Conservation (phyloP, 1,284 basidiomycete species). For the Rhizoctonia solani region DNA sequence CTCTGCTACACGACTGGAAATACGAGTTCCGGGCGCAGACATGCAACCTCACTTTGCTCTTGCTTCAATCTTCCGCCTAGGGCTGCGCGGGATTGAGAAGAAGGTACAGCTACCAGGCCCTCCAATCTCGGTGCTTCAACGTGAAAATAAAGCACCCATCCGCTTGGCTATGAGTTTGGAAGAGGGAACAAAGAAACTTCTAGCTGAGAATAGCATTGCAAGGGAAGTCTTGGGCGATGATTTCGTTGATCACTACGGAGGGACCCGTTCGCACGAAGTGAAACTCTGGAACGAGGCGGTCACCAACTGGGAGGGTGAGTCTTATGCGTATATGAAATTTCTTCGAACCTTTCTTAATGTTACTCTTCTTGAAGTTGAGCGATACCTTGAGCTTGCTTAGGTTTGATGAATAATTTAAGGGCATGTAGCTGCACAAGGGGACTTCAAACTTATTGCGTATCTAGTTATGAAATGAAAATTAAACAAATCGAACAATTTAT, state of each 20-base stretch:
- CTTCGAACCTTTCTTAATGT: background rate
- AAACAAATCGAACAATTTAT: background rate
- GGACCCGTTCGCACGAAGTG: constrained; percentile 89
- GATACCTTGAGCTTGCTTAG: constrained; percentile 80
- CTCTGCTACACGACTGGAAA: constrained; percentile 83
- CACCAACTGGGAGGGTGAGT: constrained; percentile 89
- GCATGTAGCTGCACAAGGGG: background rate
- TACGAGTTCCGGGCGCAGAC: constrained; percentile 95
- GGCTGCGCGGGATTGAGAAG: constrained; percentile 84
- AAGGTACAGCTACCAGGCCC: constrained; percentile 69
- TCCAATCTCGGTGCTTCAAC: constrained; percentile 63
- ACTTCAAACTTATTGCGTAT: background rate
- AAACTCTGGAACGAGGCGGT: constrained; percentile 85
- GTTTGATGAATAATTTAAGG: background rate
- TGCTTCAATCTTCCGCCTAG: constrained; percentile 83
- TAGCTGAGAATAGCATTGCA: constrained; percentile 75
- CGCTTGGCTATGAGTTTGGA: constrained; percentile 75
- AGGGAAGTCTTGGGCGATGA: constrained; percentile 85
- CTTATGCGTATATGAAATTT: background rate
- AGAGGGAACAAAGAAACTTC: constrained; percentile 78
- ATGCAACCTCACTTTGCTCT: constrained; percentile 89
- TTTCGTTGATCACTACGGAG: constrained; percentile 92
- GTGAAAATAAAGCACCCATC: constrained; percentile 25
- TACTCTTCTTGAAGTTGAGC: constrained; percentile 61
- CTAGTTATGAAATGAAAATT: background rate